Evolutionary conservation across 352 stramenopile genomes (phyloP), one percentile per base, ranked within the genome.

Genomic region (Globisporangium spinosum): DNA sequence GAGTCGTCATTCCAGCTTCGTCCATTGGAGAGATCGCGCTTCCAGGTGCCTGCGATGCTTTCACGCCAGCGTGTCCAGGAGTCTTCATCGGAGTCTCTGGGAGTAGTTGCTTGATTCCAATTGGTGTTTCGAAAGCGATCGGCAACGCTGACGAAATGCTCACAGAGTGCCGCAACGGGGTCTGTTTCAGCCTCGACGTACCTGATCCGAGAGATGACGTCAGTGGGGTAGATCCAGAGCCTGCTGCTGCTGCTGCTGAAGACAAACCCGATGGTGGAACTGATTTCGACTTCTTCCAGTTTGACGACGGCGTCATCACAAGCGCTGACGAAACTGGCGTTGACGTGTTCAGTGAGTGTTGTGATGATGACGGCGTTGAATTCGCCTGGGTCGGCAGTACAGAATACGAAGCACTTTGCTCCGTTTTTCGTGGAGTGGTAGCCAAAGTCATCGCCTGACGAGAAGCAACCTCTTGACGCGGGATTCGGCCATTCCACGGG

Each of bases 401-500:
- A 3, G 47, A 65, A 40, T 67, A 71, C 54, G 66, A 63, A 7
- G 38, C 29, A 17, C 6, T 2, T 22, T 56, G 57, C 32, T 62
- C 55, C 27, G 29, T 8, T 51, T 54, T 63, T n/a, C 57, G 64
- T 70, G 58, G 75, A 67, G 23, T 63, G 10, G 54, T 77, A 58
- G n/a, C 12, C 25, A 45, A 9, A n/a, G 47, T 29, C 17, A 20
- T 49, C 32, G 40, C 10, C 47, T 65, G 40, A 17, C 29, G 34
- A 40, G 40, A 49, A 45, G 17, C 27, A 35, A 62, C 6, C 7
- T 69, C 55, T 22, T 70, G 57, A 29, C 61, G 61, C 4, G 62
- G 65, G 20, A 71, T 73, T 69, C 78, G 74, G 32, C 77, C 74
- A 55, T 83, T 86, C 74, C 75, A 79, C 9, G 71, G 77, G n/a